phyloP scores from a whole-genome alignment of 208 protist genomes.

The Wallacemonas sp. region DNA sequence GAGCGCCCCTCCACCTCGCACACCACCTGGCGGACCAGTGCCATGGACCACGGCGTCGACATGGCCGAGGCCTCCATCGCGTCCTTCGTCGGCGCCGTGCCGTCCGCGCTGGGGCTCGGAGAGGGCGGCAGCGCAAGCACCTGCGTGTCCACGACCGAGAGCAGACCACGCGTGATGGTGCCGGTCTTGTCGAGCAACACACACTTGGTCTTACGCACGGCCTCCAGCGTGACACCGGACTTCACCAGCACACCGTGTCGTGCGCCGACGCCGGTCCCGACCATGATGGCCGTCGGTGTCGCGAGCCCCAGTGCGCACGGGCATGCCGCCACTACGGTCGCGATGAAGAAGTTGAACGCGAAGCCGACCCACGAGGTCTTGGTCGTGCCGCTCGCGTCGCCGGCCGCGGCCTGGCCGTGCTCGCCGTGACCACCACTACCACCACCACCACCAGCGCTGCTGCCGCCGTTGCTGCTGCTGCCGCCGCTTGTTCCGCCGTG shows the following conservation, averaged over 20 bases:
- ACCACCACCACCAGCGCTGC: background rate
- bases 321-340: slow-evolving; percentile 96
- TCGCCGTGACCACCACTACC: background rate
- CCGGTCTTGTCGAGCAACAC: slow-evolving; percentile 98
- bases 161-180: slow-evolving; percentile 95
- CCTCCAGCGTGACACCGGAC: slow-evolving; percentile 90
- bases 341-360: slow-evolving; percentile 94
- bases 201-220: slow-evolving; percentile 61
- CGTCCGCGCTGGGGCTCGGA: background rate
- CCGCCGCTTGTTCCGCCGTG: no score
- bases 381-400: background rate
- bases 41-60: background rate
- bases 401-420: no score
- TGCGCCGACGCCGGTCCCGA: slow-evolving; percentile 95
- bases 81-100: slow-evolving; percentile 15
- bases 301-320: slow-evolving; percentile 97
- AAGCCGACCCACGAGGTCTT: slow-evolving; percentile 58
- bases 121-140: slow-evolving; percentile 14
- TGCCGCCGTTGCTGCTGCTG: no score
- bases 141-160: slow-evolving; percentile 62
- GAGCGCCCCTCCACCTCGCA: slow-evolving; percentile 62
- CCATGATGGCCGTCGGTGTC: slow-evolving; percentile 97
- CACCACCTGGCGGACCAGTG: slow-evolving; percentile 34
- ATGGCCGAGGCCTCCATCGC: slow-evolving; percentile 7
- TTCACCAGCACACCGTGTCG: slow-evolving; percentile 94